Percentiles rank a stretch among this genome's conserved stretches.
phyloP scores from a whole-genome alignment of 345 rosid species.

The Trapa bicornis region DNA sequence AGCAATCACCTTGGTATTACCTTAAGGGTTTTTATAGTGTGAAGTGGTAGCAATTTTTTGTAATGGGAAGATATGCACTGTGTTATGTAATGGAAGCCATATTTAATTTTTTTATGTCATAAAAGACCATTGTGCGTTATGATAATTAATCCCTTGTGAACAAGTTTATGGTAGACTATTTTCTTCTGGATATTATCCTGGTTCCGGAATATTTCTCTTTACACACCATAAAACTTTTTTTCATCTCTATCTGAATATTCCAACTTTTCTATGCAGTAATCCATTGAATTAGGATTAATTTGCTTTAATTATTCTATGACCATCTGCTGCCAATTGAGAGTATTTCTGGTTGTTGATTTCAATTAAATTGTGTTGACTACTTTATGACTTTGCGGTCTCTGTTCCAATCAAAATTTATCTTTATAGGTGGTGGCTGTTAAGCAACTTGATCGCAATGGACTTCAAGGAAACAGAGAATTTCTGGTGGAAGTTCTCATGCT shows the following conservation, averaged over 20 bases:
- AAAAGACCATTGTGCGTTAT: too few species aligned
- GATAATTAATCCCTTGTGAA: too few species aligned
- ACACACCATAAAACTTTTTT: not conserved
- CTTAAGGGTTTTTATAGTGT: too few species aligned
- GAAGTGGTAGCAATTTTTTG: too few species aligned
- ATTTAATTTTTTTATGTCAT: too few species aligned
- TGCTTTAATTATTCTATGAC: not conserved
- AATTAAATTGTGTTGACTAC: not conserved
- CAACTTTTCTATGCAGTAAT: not conserved
- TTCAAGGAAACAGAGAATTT: slow-evolving; percentile 97
- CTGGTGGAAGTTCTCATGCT: slow-evolving; percentile 97
- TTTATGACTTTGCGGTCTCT: not conserved
- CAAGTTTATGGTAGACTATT: not conserved
- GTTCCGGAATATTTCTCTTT: not conserved
- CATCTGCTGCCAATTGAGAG: not conserved
- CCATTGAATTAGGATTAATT: not conserved
- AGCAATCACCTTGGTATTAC: too few species aligned
- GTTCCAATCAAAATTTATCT: slow-evolving; percentile 7
- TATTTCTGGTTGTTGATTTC: not conserved
- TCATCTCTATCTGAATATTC: not conserved
- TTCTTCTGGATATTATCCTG: not conserved
- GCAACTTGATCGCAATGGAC: slow-evolving; percentile 86
- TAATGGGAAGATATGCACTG: too few species aligned
- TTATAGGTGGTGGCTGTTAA: slow-evolving; percentile 90
- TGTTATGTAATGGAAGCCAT: too few species aligned